These are phyloP conservation scores for Microbotryum saponariae DNA, from an alignment of 1,284 basidiomycete species.

Conservation along the genomic window DNA sequence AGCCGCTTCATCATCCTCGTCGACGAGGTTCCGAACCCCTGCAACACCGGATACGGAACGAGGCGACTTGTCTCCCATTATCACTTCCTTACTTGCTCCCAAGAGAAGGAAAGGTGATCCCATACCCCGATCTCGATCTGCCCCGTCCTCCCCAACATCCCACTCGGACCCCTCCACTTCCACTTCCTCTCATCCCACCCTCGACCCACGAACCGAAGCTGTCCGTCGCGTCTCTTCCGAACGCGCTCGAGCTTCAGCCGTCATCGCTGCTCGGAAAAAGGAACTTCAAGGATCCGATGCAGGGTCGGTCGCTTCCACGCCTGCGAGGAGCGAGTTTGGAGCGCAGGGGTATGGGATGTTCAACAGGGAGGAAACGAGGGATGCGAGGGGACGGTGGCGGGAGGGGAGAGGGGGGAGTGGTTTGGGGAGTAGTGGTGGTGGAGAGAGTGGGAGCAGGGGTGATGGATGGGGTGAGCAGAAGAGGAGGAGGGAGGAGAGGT, in stretches of 20 bases:
- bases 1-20: not conserved
- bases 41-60: not conserved
- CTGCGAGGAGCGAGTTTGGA: constrained; percentile 12
- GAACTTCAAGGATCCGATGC: not conserved
- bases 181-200: too few relatives aligned
- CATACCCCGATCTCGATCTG: constrained; percentile 3
- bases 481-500: too few relatives aligned
- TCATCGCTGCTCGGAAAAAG: constrained; percentile 14
- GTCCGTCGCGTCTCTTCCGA: constrained; percentile 16
- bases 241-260: constrained; percentile 20
- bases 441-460: not conserved
- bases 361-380: constrained; percentile 16
- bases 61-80: constrained; percentile 13
- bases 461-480: too few relatives aligned
- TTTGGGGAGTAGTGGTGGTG: not conserved
- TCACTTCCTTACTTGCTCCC: constrained; percentile 15
- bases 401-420: not conserved
- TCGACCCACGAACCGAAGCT: constrained; percentile 18
- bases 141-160: too few relatives aligned
- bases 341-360: constrained; percentile 21
- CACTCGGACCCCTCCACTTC: not conserved
- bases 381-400: constrained; percentile 5
- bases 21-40: not conserved
- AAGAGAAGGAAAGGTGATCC: constrained; percentile 6
- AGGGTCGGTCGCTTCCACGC: not conserved